These are phyloP conservation scores for Macroventuria anomochaeta DNA, from an alignment of 2,329 filamentous ascomycete species.

Conservation along the genomic window DNA sequence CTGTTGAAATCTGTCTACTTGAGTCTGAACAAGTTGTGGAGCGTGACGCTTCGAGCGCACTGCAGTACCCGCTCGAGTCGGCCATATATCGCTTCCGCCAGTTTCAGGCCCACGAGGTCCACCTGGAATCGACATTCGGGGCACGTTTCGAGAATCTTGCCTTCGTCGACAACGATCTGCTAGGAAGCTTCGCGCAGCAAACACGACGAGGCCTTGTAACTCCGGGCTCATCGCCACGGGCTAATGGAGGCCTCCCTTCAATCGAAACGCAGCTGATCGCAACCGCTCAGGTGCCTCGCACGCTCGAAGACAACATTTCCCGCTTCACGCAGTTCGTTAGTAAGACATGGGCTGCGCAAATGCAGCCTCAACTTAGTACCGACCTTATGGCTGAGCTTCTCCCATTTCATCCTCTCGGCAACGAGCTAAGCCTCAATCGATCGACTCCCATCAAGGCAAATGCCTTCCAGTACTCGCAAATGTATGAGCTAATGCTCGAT, in stretches of 20 bases:
- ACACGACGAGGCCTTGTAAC: conserved; percentile 25
- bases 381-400: conserved; percentile 27
- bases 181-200: conserved; percentile 43
- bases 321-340: conserved; percentile 44
- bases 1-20: conserved; percentile 81
- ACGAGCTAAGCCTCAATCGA: conserved; percentile 50
- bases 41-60: neutral
- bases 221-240: neutral
- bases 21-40: conserved; percentile 18
- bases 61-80: conserved; percentile 48
- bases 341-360: conserved; percentile 27
- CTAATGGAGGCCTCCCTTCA: conserved; percentile 5
- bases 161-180: conserved; percentile 35
- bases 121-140: conserved; percentile 20
- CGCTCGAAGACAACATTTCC: conserved; percentile 8
- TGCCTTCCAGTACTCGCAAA: conserved; percentile 27
- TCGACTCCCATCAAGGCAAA: conserved; percentile 15
- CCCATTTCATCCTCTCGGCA: conserved; percentile 56
- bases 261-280: conserved; percentile 1
- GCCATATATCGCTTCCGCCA: conserved; percentile 49
- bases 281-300: neutral
- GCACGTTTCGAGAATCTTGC: conserved; percentile 47
- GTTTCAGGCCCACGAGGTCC: conserved; percentile 22
- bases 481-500: conserved; percentile 42
- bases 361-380: conserved; percentile 6